A percentile compares a stretch with the other conserved stretches of the same genome.
These are phyloP conservation scores for Pyricularia grisea DNA, from an alignment of 2,329 filamentous ascomycete genomes.

Conservation along the genomic window DNA sequence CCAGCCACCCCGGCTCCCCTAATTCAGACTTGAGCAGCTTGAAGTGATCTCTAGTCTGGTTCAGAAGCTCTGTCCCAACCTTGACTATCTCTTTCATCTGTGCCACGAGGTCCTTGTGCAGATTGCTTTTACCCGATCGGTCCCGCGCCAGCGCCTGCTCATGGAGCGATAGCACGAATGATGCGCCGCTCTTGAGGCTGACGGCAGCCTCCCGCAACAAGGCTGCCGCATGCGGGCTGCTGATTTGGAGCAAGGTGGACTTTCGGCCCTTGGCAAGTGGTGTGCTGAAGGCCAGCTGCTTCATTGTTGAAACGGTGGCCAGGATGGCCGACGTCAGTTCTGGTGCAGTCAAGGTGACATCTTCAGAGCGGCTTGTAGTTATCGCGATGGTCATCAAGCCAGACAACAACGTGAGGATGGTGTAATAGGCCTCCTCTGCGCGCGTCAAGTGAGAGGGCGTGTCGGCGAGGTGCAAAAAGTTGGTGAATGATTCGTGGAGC, in stretches of 20 bases:
- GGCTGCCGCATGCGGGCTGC: slow-evolving; percentile 24
- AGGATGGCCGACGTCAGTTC: neutral
- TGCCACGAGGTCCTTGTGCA: slow-evolving; percentile 22
- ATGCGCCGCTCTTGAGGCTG: slow-evolving; percentile 19
- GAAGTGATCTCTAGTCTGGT: slow-evolving; percentile 22
- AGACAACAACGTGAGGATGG: slow-evolving; percentile 30
- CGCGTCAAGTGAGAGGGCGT: slow-evolving; percentile 24
- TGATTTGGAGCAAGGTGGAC: slow-evolving; percentile 12
- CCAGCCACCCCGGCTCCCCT: slow-evolving; percentile 25
- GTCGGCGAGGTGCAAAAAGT: slow-evolving; percentile 22
- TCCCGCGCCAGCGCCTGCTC: slow-evolving; percentile 23
- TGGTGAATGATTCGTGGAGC: slow-evolving; percentile 31
- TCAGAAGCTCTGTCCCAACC: slow-evolving; percentile 9
- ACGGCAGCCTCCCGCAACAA: slow-evolving; percentile 26
- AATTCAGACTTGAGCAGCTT: slow-evolving; percentile 20
- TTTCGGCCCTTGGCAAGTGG: neutral
- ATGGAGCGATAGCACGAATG: slow-evolving; percentile 19
- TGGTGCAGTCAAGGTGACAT: neutral
- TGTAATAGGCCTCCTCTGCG: slow-evolving; percentile 34
- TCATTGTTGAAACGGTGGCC: slow-evolving; percentile 4
- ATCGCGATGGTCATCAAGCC: slow-evolving; percentile 15
- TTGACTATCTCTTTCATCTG: slow-evolving; percentile 19
- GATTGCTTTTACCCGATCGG: slow-evolving; percentile 19
- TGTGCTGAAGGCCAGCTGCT: neutral
- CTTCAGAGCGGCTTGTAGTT: slow-evolving; percentile 8